Evolutionary conservation across 495 filamentous ascomycete genomes (phyloP), one percentile per base, ranked within the genome.

Genomic region (Podospora appendiculata): DNA sequence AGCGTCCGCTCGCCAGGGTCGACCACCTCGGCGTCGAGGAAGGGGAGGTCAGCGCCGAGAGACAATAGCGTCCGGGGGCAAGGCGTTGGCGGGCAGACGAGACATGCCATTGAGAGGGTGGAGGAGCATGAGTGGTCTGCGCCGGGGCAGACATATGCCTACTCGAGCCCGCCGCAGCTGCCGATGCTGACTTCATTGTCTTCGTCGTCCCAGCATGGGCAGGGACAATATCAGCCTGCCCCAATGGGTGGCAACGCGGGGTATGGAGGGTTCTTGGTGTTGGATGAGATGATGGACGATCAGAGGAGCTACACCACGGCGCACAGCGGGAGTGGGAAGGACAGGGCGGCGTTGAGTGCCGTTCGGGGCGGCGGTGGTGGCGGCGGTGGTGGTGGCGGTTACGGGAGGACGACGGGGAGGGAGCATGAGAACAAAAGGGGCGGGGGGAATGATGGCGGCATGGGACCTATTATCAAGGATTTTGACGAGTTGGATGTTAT

Each of bases 401-500:
- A 8, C 47, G 47, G 32, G 25, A 46, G 53, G 13, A 6, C 25
- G 47, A 38, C 44, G 32, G 38, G 36, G 44, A 18, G 34, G 53
- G 38, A 56, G 58, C 18, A 59, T 19, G 19, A 41, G 38, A 35
- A 52, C 48, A 41, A 35, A 58, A 38, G 56, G 55, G 19, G 51
- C 47, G 10, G 54, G 7, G 18, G 6, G 6, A 41, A 38, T 35
- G 41, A 8, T 17, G 6, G 35, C 35, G 35, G 48, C 58, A 19
- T 63, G 41, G 66, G 59, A 6, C 71, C 67, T 8, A 58, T 72
- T 47, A 73, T 74, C 43, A 57, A 65, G 51, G 71, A 74, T 52
- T 74, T 74, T 54, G 71, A 74, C 45, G 71, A 70, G 55, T 55
- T 74, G 40, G 67, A 69, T 41, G 60, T 63, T 42, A 60, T 64